Evolutionary conservation across 352 stramenopile genomes (phyloP).

Genomic region (Phytophthora sansomeana): DNA sequence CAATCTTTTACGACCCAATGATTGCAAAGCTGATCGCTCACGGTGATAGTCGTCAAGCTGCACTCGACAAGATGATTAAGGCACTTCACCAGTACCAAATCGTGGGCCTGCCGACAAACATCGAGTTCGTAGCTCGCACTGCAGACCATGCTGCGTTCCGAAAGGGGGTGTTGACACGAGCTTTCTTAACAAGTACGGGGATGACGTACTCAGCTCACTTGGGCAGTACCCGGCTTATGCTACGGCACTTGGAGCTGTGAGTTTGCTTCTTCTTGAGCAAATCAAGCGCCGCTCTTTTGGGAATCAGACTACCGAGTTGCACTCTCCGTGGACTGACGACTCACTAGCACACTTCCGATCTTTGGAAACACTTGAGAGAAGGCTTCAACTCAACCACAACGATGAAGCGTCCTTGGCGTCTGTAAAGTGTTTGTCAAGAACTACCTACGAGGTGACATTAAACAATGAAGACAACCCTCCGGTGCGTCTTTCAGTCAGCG

Average conservation of each 20-base stretch:
- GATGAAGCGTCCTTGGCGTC: constrained; percentile 45
- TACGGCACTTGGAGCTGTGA: constrained; percentile 79
- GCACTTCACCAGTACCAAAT: constrained; percentile 93
- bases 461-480: constrained; percentile 24
- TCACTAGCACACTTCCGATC: constrained; percentile 70
- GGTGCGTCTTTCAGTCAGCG: constrained; percentile 37
- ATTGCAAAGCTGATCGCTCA: constrained; percentile 95
- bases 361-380: constrained; percentile 60
- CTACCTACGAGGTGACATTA: constrained; percentile 56
- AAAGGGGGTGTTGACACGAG: constrained; percentile 93
- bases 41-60: constrained; percentile 81
- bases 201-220: constrained; percentile 80
- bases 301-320: constrained; percentile 49
- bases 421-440: constrained; percentile 51
- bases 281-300: constrained; percentile 38
- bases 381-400: constrained; percentile 60
- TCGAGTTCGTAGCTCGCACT: constrained; percentile 94
- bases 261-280: constrained; percentile 79
- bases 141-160: constrained; percentile 89
- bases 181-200: constrained; percentile 93
- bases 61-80: constrained; percentile 84
- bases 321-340: constrained; percentile 66
- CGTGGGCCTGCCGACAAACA: constrained; percentile 94
- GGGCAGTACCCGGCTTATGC: constrained; percentile 60
- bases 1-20: constrained; percentile 96